Evolutionary conservation across 179 eudicot genomes (phyloP).

Genomic region (Amaranthus tricolor): DNA sequence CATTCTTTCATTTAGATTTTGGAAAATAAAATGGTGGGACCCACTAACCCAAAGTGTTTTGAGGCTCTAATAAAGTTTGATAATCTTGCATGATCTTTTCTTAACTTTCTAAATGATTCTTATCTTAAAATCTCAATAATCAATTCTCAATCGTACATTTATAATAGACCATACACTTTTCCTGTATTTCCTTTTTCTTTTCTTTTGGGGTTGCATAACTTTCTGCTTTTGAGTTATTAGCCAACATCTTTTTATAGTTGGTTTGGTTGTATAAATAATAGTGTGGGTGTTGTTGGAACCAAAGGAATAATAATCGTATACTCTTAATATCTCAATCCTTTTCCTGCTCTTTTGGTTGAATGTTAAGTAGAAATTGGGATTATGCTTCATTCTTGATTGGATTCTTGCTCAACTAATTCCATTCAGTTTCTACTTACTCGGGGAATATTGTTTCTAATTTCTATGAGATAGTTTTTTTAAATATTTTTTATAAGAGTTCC

Average conservation of each 20-base stretch:
- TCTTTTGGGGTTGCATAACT: background rate
- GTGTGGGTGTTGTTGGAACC: background rate
- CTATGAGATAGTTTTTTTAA: too few species aligned
- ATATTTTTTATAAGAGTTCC: too few species aligned
- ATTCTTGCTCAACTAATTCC: background rate
- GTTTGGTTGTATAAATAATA: conserved; percentile 9
- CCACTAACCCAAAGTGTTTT: background rate
- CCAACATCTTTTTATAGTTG: conserved; percentile 16
- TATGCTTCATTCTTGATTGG: conserved; percentile 13
- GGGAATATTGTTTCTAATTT: too few species aligned
- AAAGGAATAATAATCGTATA: conserved; percentile 9
- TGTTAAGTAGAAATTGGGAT: conserved; percentile 12
- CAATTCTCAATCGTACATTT: conserved; percentile 11
- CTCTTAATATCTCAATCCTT: background rate
- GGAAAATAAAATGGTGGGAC: background rate
- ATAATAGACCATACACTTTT: conserved; percentile 12
- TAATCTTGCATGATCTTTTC: conserved; percentile 17
- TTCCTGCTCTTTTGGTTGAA: conserved; percentile 17
- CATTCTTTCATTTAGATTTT: background rate
- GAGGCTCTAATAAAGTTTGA: background rate
- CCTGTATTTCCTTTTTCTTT: background rate
- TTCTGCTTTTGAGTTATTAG: conserved; percentile 13
- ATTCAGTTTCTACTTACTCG: background rate
- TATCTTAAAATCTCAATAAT: conserved; percentile 12
- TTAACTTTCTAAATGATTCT: conserved; percentile 24